phyloP scores from a whole-genome alignment of 2,329 filamentous ascomycete species.

The Penicillium thymicola region DNA sequence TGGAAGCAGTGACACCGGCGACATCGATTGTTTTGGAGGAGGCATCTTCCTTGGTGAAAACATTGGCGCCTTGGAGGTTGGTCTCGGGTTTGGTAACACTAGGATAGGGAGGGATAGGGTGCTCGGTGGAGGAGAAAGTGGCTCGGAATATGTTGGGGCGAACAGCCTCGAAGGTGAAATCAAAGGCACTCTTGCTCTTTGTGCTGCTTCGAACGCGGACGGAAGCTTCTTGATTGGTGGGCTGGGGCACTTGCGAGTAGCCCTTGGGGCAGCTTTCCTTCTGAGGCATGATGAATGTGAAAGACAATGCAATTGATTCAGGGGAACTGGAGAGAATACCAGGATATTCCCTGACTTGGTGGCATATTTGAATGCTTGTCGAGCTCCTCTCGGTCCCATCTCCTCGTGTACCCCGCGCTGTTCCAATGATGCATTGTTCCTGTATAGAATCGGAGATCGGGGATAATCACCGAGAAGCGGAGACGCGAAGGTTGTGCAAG shows the following conservation, averaged over 20 bases:
- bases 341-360: slow-evolving; percentile 1
- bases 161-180: slow-evolving; percentile 63
- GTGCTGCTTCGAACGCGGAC: slow-evolving; percentile 46
- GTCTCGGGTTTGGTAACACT: slow-evolving; percentile 51
- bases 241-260: slow-evolving; percentile 32
- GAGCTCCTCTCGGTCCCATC: background rate
- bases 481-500: background rate
- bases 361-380: slow-evolving; percentile 22
- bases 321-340: background rate
- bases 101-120: slow-evolving; percentile 64
- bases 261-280: slow-evolving; percentile 44
- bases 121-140: slow-evolving; percentile 60
- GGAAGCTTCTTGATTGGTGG: slow-evolving; percentile 22
- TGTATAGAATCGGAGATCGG: slow-evolving; percentile 31
- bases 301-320: slow-evolving; percentile 8
- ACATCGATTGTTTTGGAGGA: slow-evolving; percentile 46
- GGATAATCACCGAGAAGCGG: slow-evolving; percentile 25
- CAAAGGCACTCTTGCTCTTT: slow-evolving; percentile 42
- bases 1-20: slow-evolving; percentile 50
- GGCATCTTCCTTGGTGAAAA: slow-evolving; percentile 30
- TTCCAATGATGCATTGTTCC: background rate
- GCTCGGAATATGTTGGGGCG: slow-evolving; percentile 64
- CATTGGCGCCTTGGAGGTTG: slow-evolving; percentile 33
- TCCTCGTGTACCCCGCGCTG: slow-evolving; percentile 3
- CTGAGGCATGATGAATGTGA: slow-evolving; percentile 45